Evolutionary conservation across 305 asterid species (phyloP), one percentile per base, ranked within the genome.

Genomic region (Rubia tinctorum): DNA sequence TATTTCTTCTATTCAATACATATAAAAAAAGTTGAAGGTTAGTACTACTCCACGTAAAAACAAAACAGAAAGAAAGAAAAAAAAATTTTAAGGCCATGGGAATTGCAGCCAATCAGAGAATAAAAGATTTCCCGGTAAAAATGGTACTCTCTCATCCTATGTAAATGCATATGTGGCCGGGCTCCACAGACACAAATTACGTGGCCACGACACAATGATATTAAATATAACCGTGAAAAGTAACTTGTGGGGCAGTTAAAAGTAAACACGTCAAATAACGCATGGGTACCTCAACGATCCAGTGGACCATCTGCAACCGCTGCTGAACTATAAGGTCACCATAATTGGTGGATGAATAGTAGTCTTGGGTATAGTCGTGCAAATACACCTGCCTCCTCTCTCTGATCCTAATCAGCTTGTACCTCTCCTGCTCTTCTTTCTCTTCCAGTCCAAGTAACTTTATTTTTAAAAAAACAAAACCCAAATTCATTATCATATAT

Each of bases 331-430:
- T 81, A 71, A 89, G 87, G 43, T 88, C 88, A 22, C 98, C 97
- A 58, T 75, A 82, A 69, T 81, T 86, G 23, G 91, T 88, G 62
- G 79, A 40, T 70, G 82, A 82, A 76, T 91, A 83, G 83, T 94
- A 92, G 76, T 89, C 96, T 75, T 87, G 92, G 14, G 92, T 87
- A 70, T 91, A 94, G 83, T 90, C 96, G 61, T 76, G 92, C 80
- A 92, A 74, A 83, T 89, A 94, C 80, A 84, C 81, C 82, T 88
- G 89, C 78, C 96, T 86, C 84, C 97, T 86, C 93, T 94, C 99
- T 82, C 99, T 84, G 74, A 68, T 79, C 72, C 81, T 79, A 75
- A 89, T 55, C 93, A 88, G 75, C 81, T 75, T 81, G 81, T 89
- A 94, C 85, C 86, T 87, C 84, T 91, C 96, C 80, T 89, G 93